A percentile compares a stretch with the other conserved stretches of the same genome.
phyloP scores from a whole-genome alignment of 75 land plant species.

The Picea glauca region DNA sequence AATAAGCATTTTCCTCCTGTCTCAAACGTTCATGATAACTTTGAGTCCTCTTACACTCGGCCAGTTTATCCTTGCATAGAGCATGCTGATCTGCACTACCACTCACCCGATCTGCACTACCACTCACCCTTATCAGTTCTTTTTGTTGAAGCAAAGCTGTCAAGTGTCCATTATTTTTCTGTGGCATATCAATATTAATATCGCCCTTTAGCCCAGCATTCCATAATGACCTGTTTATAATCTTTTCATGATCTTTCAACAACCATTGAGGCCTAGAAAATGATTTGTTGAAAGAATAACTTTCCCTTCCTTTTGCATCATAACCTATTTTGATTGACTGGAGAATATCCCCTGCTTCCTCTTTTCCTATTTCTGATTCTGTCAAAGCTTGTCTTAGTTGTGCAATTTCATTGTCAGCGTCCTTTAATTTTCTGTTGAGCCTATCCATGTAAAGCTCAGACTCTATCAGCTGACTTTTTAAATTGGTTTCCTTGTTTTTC shows the following conservation, averaged over 20 bases:
- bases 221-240: conserved; percentile 56
- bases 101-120: conserved; percentile 8
- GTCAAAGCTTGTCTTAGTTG: conserved; percentile 35
- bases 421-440: conserved; percentile 29
- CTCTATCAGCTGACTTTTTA: conserved; percentile 17
- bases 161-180: conserved; percentile 22
- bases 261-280: conserved; percentile 54
- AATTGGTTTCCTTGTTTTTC: conserved; percentile 41
- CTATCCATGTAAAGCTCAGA: conserved; percentile 29
- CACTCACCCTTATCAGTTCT: conserved; percentile 30
- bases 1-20: conserved; percentile 16
- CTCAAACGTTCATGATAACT: conserved; percentile 30
- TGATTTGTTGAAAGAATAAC: conserved; percentile 48
- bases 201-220: conserved; percentile 36
- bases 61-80: conserved; percentile 35
- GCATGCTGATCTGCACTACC: background rate
- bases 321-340: conserved; percentile 34
- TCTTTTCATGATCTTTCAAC: conserved; percentile 84
- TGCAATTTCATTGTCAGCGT: conserved; percentile 28
- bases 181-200: conserved; percentile 12
- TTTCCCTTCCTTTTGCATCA: conserved; percentile 63
- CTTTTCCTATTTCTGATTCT: conserved; percentile 29
- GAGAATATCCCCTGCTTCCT: conserved; percentile 36
- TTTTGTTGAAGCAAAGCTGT: conserved; percentile 38
- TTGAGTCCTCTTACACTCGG: conserved; percentile 27